phyloP scores from a whole-genome alignment of 345 rosid species.

The Corchorus capsularis region DNA sequence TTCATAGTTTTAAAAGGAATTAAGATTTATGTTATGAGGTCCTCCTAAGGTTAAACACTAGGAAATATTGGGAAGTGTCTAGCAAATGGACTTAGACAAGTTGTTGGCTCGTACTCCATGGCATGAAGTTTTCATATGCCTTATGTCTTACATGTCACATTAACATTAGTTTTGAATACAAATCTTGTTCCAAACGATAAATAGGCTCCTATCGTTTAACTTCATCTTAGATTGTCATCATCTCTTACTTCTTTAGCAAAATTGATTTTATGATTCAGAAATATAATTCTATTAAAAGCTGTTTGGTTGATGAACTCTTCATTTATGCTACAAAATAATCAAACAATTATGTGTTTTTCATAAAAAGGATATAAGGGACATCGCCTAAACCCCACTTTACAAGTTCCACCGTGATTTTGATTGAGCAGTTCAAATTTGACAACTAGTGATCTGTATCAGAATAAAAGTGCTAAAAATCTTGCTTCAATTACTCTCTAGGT shows the following conservation, averaged over 20 bases:
- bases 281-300: not conserved
- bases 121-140: constrained; percentile 4
- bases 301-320: not conserved
- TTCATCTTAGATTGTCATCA: not conserved
- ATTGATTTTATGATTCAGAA: not conserved
- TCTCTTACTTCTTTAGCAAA: not conserved
- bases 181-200: not conserved
- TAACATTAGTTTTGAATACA: not conserved
- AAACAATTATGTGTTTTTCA: not conserved
- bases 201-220: not conserved
- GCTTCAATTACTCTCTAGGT: not conserved
- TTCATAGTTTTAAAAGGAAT: constrained; percentile 5
- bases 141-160: constrained; percentile 3
- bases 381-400: not conserved
- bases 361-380: not conserved
- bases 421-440: not conserved
- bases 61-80: not conserved
- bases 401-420: not conserved
- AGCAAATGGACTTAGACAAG: constrained; percentile 2
- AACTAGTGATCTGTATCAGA: not conserved
- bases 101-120: not conserved
- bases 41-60: not conserved
- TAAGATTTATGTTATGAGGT: not conserved
- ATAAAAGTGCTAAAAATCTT: not conserved
- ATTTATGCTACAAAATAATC: not conserved